phyloP scores from a whole-genome alignment of 1,284 basidiomycete genomes.

The Ganoderma leucocontextum region DNA sequence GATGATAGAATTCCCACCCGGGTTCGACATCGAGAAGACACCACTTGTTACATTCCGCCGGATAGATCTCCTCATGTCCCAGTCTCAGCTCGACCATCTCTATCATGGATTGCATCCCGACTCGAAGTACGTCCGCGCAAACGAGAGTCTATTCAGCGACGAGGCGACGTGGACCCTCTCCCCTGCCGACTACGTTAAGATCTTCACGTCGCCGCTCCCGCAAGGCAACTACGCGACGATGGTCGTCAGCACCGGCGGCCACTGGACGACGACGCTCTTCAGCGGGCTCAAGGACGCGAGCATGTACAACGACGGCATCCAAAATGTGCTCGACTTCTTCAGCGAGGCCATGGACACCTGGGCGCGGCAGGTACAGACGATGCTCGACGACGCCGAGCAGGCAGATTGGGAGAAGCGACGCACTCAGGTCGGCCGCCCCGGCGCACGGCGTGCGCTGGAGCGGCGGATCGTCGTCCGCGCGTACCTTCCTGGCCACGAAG shows the following conservation, averaged over 20 bases:
- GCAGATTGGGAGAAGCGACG: slow-evolving; percentile 18
- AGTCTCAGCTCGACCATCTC: slow-evolving; percentile 55
- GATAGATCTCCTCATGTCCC: slow-evolving; percentile 63
- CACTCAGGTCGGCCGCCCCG: slow-evolving; percentile 29
- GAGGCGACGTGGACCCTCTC: slow-evolving; percentile 61
- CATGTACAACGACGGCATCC: slow-evolving; percentile 53
- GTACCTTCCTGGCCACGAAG: slow-evolving; percentile 72
- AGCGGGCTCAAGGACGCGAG: slow-evolving; percentile 53
- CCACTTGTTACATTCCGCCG: slow-evolving; percentile 72
- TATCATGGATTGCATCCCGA: slow-evolving; percentile 45
- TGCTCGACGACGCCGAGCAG: slow-evolving; percentile 40
- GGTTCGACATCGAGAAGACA: slow-evolving; percentile 62
- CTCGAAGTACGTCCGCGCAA: slow-evolving; percentile 20
- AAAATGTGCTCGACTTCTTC: slow-evolving; percentile 62
- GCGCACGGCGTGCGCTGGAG: slow-evolving; percentile 6
- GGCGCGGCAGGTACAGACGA: slow-evolving; percentile 57
- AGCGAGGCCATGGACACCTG: slow-evolving; percentile 59
- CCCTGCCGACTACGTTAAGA: slow-evolving; percentile 57
- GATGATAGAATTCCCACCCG: slow-evolving; percentile 52
- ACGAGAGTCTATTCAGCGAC: slow-evolving; percentile 56
- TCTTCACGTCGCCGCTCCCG: slow-evolving; percentile 57
- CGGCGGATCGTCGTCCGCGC: slow-evolving; percentile 63
- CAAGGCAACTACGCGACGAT: slow-evolving; percentile 63
- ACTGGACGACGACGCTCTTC: slow-evolving; percentile 70
- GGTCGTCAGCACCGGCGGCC: slow-evolving; percentile 68